A percentile compares a stretch with the other conserved stretches of the same genome.
Conservation (phyloP, 208 protist genomes). For the Acanthamoeba polyphaga region DNA sequence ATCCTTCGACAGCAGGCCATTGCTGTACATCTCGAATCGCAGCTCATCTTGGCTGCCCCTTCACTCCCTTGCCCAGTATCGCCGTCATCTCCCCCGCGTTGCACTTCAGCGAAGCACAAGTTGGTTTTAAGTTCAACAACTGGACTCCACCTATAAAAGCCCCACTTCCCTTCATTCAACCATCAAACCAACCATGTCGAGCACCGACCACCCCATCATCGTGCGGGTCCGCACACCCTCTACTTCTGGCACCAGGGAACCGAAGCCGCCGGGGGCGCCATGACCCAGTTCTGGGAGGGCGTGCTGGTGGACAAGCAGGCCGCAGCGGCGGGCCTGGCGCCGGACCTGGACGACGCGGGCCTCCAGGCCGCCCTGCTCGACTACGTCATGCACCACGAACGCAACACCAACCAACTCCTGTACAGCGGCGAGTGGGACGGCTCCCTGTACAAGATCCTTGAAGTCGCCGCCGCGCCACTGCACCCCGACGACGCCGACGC, state of each 20-base stretch:
- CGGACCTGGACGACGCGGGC: neutral
- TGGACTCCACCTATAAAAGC: too few relatives aligned
- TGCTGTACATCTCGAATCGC: neutral
- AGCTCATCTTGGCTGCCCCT: neutral
- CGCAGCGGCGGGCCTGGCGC: too few relatives aligned
- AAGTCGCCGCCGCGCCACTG: neutral
- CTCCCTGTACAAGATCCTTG: neutral
- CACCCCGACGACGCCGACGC: neutral
- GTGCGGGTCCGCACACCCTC: neutral
- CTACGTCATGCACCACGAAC: neutral
- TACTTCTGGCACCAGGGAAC: neutral
- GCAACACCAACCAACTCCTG: neutral
- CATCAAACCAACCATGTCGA: neutral
- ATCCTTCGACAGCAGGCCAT: conserved; percentile 9
- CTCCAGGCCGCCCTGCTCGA: neutral
- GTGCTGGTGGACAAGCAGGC: neutral
- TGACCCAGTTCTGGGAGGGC: neutral
- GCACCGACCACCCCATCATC: neutral
- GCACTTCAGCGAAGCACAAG: too few relatives aligned
- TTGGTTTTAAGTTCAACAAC: too few relatives aligned
- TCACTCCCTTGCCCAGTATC: too few relatives aligned
- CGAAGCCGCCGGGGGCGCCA: neutral
- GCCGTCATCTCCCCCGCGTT: neutral
- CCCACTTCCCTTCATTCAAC: too few relatives aligned
- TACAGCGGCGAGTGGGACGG: neutral